A percentile compares a stretch with the other conserved stretches of the same genome.
phyloP scores from a whole-genome alignment of 305 asterid genomes.

The Fraxinus paxiana region DNA sequence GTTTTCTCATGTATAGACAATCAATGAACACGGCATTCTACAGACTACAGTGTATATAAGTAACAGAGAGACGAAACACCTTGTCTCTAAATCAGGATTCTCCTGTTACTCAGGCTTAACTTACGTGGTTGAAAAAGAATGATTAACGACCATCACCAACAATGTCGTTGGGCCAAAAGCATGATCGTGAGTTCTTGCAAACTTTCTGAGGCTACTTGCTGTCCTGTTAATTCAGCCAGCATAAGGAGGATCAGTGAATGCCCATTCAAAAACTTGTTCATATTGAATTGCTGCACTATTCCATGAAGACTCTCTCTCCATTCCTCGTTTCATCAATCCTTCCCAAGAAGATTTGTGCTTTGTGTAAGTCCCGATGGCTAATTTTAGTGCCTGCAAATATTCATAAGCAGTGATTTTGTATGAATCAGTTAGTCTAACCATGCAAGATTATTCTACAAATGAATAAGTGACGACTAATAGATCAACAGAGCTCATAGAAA shows the following conservation, averaged over 20 bases:
- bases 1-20: background rate
- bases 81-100: background rate
- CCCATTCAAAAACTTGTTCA: constrained; percentile 81
- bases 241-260: constrained; percentile 74
- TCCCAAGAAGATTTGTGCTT: constrained; percentile 72
- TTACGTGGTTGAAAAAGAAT: background rate
- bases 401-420: background rate
- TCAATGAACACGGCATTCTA: background rate
- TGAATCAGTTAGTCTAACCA: background rate
- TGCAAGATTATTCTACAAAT: background rate
- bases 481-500: background rate
- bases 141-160: background rate
- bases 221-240: constrained; percentile 40
- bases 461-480: background rate
- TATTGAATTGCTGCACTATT: constrained; percentile 76
- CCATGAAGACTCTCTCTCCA: constrained; percentile 83
- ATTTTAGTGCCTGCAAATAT: constrained; percentile 49
- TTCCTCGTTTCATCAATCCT: constrained; percentile 82
- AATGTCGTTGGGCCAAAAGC: constrained; percentile 3
- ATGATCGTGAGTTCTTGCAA: background rate
- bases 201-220: background rate
- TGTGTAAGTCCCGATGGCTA: constrained; percentile 55
- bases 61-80: background rate
- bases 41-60: background rate
- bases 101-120: background rate